Evolutionary conservation across 805 yeast species (phyloP), one percentile per base, ranked within the genome.

Genomic region (Spathaspora hagerdaliae): DNA sequence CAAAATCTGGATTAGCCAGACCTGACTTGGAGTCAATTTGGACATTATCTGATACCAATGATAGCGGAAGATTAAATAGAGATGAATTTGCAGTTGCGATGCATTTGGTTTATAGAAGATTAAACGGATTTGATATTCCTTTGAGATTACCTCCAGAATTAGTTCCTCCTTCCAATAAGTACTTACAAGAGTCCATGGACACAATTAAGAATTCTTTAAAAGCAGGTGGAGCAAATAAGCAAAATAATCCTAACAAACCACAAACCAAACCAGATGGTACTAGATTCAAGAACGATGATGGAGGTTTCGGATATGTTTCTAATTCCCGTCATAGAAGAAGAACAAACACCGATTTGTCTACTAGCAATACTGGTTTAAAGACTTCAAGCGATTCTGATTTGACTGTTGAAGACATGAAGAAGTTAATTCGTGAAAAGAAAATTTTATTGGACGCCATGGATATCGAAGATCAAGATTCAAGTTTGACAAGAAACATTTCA

Each of bases 51-150:
- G 98, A 94, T 62, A 78, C 83, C 12, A 82, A 83, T 45, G 86
- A 90, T 62, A 77, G 85, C 45, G 97, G 97, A 5, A 82, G 79
- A 59, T 79, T 92, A 53, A 87, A 87, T 61, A 82, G 81, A 57
- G 97, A 92, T 61, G 96, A 89, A 63, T 94, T 92, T 69, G 85
- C 96, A 0, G 90, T 94, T 32, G 97, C 98, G 31, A 94, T 92
- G 98, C 97, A 95, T 73, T 74, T 92, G 48, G 92, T 92, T 38
- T 92, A 94, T 67, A 80, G 97, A 63, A 79, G 92, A 51, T 71
- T 92, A 60, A 91, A 90, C 59, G 97, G 97, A 2, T 81, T 79
- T 51, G 88, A 85, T n/a, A 67, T 94, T 42, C 99, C 99, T 24
- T 60, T 74, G 40, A 72, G 82, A 44, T 75, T 92, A 43, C 98